A percentile compares a stretch with the other conserved stretches of the same genome.
phyloP scores from a whole-genome alignment of 2,329 filamentous ascomycete genomes.

The Penicillium freii region DNA sequence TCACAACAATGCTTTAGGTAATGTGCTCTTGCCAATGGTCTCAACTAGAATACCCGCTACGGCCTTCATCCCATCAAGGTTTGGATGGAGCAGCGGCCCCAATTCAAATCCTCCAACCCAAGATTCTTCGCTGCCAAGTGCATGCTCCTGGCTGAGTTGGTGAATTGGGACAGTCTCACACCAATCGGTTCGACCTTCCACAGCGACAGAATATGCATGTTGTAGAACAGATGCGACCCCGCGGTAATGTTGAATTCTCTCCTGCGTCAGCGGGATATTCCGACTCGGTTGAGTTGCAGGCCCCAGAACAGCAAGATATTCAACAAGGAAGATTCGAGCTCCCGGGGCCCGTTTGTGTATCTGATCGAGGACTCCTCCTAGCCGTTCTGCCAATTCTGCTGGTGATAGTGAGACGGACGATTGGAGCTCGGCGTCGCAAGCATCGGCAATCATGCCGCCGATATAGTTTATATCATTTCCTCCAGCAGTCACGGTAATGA shows the following conservation, averaged over 20 bases:
- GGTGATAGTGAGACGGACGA: neutral
- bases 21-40: neutral
- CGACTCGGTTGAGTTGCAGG: constrained; percentile 8
- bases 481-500: constrained; percentile 18
- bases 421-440: neutral
- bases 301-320: constrained; percentile 18
- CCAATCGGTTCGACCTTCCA: constrained; percentile 11
- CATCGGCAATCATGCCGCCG: constrained; percentile 14
- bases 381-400: constrained; percentile 4
- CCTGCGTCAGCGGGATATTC: constrained; percentile 12
- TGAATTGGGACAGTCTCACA: constrained; percentile 18
- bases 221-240: constrained; percentile 12
- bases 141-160: constrained; percentile 14
- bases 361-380: constrained; percentile 12
- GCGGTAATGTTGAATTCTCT: constrained; percentile 12
- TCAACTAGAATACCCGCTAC: constrained; percentile 8
- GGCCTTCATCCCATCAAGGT: constrained; percentile 15
- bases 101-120: constrained; percentile 14
- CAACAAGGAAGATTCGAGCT: constrained; percentile 15
- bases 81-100: constrained; percentile 12
- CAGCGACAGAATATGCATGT: constrained; percentile 10
- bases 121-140: constrained; percentile 13
- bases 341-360: constrained; percentile 13
- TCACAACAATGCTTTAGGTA: neutral
- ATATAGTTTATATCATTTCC: constrained; percentile 20